These are phyloP conservation scores for Tricholoma bakamatsutake DNA, from an alignment of 768 basidiomycete species.

Conservation along the genomic window DNA sequence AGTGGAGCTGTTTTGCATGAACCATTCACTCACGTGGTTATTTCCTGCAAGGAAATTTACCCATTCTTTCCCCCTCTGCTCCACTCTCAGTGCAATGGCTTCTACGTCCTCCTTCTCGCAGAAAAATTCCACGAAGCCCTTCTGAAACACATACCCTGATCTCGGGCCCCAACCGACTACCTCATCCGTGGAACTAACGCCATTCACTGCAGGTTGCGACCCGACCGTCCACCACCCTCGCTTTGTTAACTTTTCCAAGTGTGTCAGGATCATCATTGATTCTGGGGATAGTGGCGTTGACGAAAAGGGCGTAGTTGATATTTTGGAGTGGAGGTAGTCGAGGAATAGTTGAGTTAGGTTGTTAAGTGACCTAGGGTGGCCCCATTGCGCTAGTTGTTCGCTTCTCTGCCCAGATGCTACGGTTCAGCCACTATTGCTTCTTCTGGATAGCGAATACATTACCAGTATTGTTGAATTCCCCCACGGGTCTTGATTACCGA, in stretches of 20 bases:
- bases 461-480: slow-evolving; percentile 62
- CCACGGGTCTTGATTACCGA: slow-evolving; percentile 76
- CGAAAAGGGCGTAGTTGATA: slow-evolving; percentile 84
- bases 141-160: slow-evolving; percentile 94
- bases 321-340: slow-evolving; percentile 67
- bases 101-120: slow-evolving; percentile 56
- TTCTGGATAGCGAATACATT: slow-evolving; percentile 9
- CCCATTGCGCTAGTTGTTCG: slow-evolving; percentile 69
- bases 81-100: slow-evolving; percentile 51
- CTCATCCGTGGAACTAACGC: slow-evolving; percentile 63
- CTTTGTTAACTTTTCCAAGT: slow-evolving; percentile 71
- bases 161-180: slow-evolving; percentile 91
- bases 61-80: slow-evolving; percentile 50
- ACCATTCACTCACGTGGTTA: slow-evolving; percentile 43
- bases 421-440: not conserved
- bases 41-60: slow-evolving; percentile 89
- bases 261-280: slow-evolving; percentile 71
- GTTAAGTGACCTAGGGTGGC: slow-evolving; percentile 51
- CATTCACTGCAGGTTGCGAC: slow-evolving; percentile 92
- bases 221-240: slow-evolving; percentile 94
- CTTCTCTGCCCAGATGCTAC: slow-evolving; percentile 38
- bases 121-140: slow-evolving; percentile 97
- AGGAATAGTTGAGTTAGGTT: slow-evolving; percentile 81
- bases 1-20: not conserved
- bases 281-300: slow-evolving; percentile 75